Evolutionary conservation across 441 rosid genomes (phyloP).

Genomic region (Pelargonium cotyledonis): DNA sequence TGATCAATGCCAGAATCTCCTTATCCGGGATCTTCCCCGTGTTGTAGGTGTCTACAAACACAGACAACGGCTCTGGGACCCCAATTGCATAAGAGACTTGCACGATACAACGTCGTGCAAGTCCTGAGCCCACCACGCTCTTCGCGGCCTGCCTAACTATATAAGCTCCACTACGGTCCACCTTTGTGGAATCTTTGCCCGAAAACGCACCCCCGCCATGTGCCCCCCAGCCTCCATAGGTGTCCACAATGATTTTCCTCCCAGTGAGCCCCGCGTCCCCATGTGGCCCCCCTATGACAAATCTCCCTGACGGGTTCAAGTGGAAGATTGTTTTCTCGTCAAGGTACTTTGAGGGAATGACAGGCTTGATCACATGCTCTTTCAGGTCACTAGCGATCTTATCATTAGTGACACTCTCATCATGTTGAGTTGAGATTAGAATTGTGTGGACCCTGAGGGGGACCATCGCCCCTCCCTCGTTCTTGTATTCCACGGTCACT

Average conservation of each 20-base stretch:
- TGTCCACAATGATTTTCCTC: background rate
- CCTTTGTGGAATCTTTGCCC: too few relatives aligned
- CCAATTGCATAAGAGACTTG: background rate
- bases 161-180: background rate
- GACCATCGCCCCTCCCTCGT: background rate
- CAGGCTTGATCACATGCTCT: background rate
- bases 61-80: background rate
- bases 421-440: background rate
- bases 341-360: background rate
- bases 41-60: background rate
- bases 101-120: background rate
- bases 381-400: background rate
- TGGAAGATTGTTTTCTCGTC: background rate
- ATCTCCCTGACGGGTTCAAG: background rate
- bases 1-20: background rate
- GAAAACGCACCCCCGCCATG: too few relatives aligned
- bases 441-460: background rate
- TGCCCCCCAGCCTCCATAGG: background rate
- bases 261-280: background rate
- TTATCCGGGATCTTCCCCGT: slow-evolving; percentile 1
- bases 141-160: background rate
- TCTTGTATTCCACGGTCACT: background rate
- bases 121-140: background rate
- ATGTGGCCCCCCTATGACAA: background rate
- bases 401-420: background rate